phyloP scores from a whole-genome alignment of 1,284 basidiomycete species.

The Termitomyces sp. region DNA sequence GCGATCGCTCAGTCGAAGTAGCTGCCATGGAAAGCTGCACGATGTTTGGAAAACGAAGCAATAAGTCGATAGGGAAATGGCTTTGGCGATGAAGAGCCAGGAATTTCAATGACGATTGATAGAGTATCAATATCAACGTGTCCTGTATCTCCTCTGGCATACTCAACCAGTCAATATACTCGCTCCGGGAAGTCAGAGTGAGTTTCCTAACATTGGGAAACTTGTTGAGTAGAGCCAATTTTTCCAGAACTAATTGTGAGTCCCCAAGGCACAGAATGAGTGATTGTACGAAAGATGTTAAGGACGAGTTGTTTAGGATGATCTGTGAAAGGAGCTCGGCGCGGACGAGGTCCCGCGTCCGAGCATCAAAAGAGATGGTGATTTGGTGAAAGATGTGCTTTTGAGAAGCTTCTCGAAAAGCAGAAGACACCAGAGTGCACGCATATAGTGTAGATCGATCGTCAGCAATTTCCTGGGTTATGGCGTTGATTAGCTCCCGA shows the following conservation, averaged over 20 bases:
- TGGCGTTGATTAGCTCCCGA: neutral
- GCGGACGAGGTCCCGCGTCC: neutral
- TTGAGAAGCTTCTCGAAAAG: neutral
- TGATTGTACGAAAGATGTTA: neutral
- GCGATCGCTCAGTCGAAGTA: neutral
- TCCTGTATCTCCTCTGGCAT: neutral
- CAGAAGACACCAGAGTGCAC: neutral
- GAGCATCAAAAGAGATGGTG: neutral
- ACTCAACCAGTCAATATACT: neutral
- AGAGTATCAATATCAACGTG: neutral
- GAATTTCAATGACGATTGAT: neutral
- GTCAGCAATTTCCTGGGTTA: neutral
- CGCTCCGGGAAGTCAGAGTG: neutral
- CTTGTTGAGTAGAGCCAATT: neutral
- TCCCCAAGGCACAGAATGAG: neutral
- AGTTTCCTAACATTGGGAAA: neutral
- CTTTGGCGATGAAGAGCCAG: neutral
- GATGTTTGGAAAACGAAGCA: neutral
- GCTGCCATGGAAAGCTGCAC: neutral
- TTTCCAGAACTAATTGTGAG: neutral
- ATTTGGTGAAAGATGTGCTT: slow-evolving; percentile 4
- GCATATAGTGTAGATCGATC: neutral
- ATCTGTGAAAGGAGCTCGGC: neutral
- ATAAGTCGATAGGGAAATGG: neutral
- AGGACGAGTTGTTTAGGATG: neutral